Evolutionary conservation across 805 yeast species (phyloP).

Genomic region (Priceomyces haplophilus): DNA sequence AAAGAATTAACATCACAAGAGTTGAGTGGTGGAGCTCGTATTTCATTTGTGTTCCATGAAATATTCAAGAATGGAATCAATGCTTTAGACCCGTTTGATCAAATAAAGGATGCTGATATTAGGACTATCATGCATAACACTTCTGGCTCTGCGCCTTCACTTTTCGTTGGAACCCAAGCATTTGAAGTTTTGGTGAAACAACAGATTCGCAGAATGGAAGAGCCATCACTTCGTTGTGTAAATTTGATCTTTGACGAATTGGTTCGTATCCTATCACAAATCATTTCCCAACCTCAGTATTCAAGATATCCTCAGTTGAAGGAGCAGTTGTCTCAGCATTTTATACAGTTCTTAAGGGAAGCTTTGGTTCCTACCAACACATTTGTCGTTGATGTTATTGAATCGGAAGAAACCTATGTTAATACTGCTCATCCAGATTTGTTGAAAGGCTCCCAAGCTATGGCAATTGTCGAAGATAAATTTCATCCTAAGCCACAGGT

Average conservation of each 20-base stretch:
- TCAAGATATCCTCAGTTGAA: slow-evolving; percentile 88
- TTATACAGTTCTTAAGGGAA: slow-evolving; percentile 75
- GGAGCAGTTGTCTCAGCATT: slow-evolving; percentile 77
- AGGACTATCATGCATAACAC: slow-evolving; percentile 96
- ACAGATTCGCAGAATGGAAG: slow-evolving; percentile 91
- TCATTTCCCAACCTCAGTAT: slow-evolving; percentile 75
- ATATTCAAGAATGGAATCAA: slow-evolving; percentile 88
- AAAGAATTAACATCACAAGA: slow-evolving; percentile 86
- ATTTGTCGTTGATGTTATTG: slow-evolving; percentile 79
- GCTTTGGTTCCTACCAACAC: slow-evolving; percentile 80
- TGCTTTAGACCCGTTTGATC: slow-evolving; percentile 94
- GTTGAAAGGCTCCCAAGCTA: slow-evolving; percentile 90
- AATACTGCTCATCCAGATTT: slow-evolving; percentile 98
- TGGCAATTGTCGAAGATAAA: slow-evolving; percentile 88
- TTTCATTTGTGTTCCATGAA: slow-evolving; percentile 95
- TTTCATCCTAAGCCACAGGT: slow-evolving; percentile 73
- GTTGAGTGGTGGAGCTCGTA: slow-evolving; percentile 97
- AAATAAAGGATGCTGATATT: slow-evolving; percentile 91
- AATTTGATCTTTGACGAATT: slow-evolving; percentile 90
- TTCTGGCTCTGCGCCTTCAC: slow-evolving; percentile 92
- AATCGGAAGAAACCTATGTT: slow-evolving; percentile 87
- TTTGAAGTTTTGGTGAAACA: slow-evolving; percentile 94
- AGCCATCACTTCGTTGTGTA: slow-evolving; percentile 86
- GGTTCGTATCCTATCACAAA: slow-evolving; percentile 83
- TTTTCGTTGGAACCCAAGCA: slow-evolving; percentile 96